Evolutionary conservation across 192 early-diverging fungal genomes (phyloP).

Genomic region (Coemansia sp.): DNA sequence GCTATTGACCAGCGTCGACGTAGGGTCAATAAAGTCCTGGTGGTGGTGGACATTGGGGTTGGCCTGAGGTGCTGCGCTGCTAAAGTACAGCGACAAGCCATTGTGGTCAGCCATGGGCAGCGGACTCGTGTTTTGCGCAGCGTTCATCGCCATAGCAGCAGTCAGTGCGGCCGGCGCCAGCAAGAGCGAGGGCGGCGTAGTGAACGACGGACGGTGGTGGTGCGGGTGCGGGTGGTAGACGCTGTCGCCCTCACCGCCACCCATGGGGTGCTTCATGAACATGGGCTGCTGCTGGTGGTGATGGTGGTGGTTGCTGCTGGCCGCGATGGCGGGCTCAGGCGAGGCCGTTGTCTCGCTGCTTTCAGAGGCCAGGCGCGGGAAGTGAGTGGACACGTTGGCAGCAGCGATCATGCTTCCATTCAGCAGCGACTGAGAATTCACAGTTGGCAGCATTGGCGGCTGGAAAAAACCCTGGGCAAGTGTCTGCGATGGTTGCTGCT

Average conservation of each 20-base stretch:
- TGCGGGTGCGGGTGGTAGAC: constrained; percentile 5
- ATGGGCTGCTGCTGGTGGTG: constrained; percentile 7
- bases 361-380: constrained; percentile 37
- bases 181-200: constrained; percentile 11
- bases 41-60: constrained; percentile 1
- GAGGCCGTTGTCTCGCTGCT: constrained; percentile 46
- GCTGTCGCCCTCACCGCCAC: neutral
- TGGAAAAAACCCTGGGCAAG: constrained; percentile 1
- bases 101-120: neutral
- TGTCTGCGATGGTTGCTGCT: constrained; percentile 3
- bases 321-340: constrained; percentile 29
- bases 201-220: constrained; percentile 11
- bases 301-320: neutral
- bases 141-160: constrained; percentile 8
- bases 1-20: constrained; percentile 10
- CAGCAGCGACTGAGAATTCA: neutral
- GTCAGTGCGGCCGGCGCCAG: neutral
- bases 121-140: constrained; percentile 1
- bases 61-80: constrained; percentile 1
- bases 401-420: constrained; percentile 14
- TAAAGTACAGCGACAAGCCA: constrained; percentile 16
- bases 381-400: constrained; percentile 15
- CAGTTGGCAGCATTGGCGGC: constrained; percentile 11
- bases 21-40: constrained; percentile 36
- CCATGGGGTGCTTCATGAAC: neutral